Conservation (phyloP, 2,329 filamentous ascomycete genomes). For the Aspergillus fructus region DNA sequence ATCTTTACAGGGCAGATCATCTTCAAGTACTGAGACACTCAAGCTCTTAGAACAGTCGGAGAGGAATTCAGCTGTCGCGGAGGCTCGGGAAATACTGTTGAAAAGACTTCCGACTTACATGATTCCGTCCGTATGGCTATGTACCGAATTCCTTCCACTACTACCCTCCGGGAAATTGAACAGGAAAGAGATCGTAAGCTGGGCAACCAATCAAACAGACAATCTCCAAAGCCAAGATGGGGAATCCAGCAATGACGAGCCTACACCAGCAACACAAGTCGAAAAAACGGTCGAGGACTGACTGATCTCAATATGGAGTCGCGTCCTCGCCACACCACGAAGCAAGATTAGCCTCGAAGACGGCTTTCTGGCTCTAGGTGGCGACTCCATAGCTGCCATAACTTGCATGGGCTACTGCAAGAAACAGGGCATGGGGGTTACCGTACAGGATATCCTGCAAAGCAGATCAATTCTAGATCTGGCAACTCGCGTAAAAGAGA, state of each 20-base stretch:
- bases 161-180: slow-evolving; percentile 49
- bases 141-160: slow-evolving; percentile 45
- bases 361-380: slow-evolving; percentile 47
- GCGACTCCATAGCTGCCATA: slow-evolving; percentile 53
- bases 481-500: slow-evolving; percentile 30
- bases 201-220: slow-evolving; percentile 30
- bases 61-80: slow-evolving; percentile 23
- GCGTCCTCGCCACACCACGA: slow-evolving; percentile 39
- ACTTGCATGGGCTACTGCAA: slow-evolving; percentile 50
- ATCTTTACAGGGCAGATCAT: slow-evolving; percentile 24
- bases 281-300: slow-evolving; percentile 30
- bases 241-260: neutral
- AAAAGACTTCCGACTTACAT: slow-evolving; percentile 46
- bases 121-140: slow-evolving; percentile 49
- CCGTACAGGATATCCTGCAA: slow-evolving; percentile 50
- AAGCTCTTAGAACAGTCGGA: slow-evolving; percentile 23
- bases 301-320: slow-evolving; percentile 36
- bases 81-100: slow-evolving; percentile 30
- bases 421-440: slow-evolving; percentile 46
- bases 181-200: slow-evolving; percentile 38
- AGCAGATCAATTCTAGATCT: slow-evolving; percentile 47
- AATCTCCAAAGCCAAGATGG: slow-evolving; percentile 25
- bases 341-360: slow-evolving; percentile 33
- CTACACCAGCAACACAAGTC: slow-evolving; percentile 12
- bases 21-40: slow-evolving; percentile 21